Conservation (phyloP, 108 stramenopile species). For the Thalassiosira profunda region DNA sequence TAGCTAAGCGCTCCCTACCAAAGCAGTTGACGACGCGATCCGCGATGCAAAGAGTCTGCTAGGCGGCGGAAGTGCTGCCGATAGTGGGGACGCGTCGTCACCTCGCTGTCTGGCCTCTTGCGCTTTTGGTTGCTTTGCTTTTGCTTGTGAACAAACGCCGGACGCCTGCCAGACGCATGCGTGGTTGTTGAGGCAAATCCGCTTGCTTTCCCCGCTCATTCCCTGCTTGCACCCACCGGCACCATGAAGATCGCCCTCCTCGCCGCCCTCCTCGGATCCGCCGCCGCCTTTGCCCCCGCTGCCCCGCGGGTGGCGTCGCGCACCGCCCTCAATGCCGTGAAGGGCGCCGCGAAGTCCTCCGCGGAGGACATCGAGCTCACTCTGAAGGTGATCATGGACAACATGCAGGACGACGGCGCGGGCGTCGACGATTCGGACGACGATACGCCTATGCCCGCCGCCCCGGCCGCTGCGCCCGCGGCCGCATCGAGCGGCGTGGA, state of each 20-base stretch:
- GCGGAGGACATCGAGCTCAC: constrained; percentile 76
- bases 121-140: too few relatives aligned
- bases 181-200: too few relatives aligned
- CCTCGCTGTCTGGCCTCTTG: too few relatives aligned
- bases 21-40: too few relatives aligned
- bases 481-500: constrained; percentile 20
- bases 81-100: too few relatives aligned
- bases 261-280: constrained; percentile 16
- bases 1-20: too few relatives aligned
- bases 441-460: constrained; percentile 15
- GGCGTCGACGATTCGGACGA: constrained; percentile 42
- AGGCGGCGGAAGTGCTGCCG: too few relatives aligned
- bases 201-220: too few relatives aligned
- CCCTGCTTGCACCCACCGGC: not conserved
- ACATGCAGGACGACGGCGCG: constrained; percentile 20
- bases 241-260: constrained; percentile 40
- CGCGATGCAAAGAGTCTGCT: too few relatives aligned
- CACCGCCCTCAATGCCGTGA: constrained; percentile 5
- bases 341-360: constrained; percentile 46
- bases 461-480: constrained; percentile 5
- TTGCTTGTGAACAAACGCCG: too few relatives aligned
- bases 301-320: constrained; percentile 4
- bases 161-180: too few relatives aligned
- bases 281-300: constrained; percentile 38
- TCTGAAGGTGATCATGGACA: constrained; percentile 51